These are phyloP conservation scores for Asterophora parasitica DNA, from an alignment of 768 basidiomycete species.

Conservation along the genomic window DNA sequence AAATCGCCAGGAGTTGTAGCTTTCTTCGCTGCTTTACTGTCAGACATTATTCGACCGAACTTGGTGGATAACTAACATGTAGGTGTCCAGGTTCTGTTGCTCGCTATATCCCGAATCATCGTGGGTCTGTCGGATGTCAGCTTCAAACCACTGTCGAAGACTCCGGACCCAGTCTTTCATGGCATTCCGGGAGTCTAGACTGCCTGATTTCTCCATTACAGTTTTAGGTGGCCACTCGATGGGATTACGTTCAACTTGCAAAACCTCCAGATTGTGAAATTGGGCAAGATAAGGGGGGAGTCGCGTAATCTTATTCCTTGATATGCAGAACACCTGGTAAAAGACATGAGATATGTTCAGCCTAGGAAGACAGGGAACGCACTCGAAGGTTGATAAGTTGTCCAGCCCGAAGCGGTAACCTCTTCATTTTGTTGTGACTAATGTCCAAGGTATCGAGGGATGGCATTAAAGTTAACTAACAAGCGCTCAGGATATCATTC, in stretches of 20 bases:
- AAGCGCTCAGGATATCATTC: slow-evolving; percentile 8
- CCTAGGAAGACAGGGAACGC: slow-evolving; percentile 17
- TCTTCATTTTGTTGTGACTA: slow-evolving; percentile 84
- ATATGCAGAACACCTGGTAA: slow-evolving; percentile 74
- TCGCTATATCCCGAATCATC: slow-evolving; percentile 50
- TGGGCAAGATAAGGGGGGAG: slow-evolving; percentile 76
- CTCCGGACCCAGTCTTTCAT: slow-evolving; percentile 69
- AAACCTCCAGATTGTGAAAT: slow-evolving; percentile 67
- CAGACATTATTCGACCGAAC: slow-evolving; percentile 3
- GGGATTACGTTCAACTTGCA: slow-evolving; percentile 89
- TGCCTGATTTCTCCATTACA: slow-evolving; percentile 41
- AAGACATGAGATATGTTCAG: slow-evolving; percentile 3
- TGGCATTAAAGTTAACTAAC: slow-evolving; percentile 75
- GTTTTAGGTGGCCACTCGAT: slow-evolving; percentile 85
- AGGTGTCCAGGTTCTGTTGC: slow-evolving; percentile 38
- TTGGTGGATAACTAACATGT: slow-evolving; percentile 26
- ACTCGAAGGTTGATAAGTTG: slow-evolving; percentile 73
- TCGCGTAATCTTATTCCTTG: slow-evolving; percentile 76
- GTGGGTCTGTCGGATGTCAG: slow-evolving; percentile 36
- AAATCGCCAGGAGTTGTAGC: slow-evolving; percentile 41
- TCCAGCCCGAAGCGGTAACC: slow-evolving; percentile 76
- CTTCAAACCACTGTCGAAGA: slow-evolving; percentile 75
- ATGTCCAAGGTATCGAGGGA: slow-evolving; percentile 93
- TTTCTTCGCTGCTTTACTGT: slow-evolving; percentile 30
- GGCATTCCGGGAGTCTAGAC: slow-evolving; percentile 40